Conservation (phyloP, 2,329 filamentous ascomycete species). For the Claviceps quebecensis region DNA sequence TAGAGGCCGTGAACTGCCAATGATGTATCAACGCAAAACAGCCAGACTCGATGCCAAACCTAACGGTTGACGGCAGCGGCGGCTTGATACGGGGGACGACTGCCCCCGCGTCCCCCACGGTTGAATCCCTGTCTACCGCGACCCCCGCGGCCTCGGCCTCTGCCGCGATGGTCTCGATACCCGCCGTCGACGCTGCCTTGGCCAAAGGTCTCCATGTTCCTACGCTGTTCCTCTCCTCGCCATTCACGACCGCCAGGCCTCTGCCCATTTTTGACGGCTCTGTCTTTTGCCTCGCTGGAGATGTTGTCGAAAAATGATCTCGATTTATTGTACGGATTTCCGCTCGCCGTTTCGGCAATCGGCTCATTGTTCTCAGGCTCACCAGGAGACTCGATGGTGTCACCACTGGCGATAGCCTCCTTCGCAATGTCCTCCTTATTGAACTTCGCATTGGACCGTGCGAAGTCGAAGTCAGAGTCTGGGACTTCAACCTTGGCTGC, state of each 20-base stretch:
- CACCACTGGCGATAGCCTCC: slow-evolving; percentile 73
- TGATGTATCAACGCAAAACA: neutral
- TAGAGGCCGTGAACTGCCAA: neutral
- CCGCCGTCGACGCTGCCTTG: slow-evolving; percentile 85
- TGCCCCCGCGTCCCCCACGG: slow-evolving; percentile 28
- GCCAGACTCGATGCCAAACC: neutral
- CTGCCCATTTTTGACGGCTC: slow-evolving; percentile 55
- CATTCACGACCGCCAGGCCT: slow-evolving; percentile 73
- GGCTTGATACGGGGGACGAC: slow-evolving; percentile 18
- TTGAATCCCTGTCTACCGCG: slow-evolving; percentile 26
- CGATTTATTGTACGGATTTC: slow-evolving; percentile 66
- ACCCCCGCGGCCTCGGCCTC: slow-evolving; percentile 58
- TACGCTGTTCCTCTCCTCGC: slow-evolving; percentile 82
- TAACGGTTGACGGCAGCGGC: slow-evolving; percentile 16
- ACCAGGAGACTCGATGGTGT: slow-evolving; percentile 38
- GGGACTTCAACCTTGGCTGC: slow-evolving; percentile 73
- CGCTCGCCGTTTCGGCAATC: slow-evolving; percentile 24
- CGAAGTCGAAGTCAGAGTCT: slow-evolving; percentile 84
- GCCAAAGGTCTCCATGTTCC: slow-evolving; percentile 95
- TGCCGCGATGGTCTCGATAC: slow-evolving; percentile 64
- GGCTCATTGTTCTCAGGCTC: slow-evolving; percentile 22
- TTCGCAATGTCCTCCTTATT: slow-evolving; percentile 52
- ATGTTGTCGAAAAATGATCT: slow-evolving; percentile 97
- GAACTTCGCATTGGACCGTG: slow-evolving; percentile 35
- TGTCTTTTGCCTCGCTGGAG: slow-evolving; percentile 81